phyloP scores from a whole-genome alignment of 2,329 filamentous ascomycete genomes.

The Pseudogymnoascus sp. region DNA sequence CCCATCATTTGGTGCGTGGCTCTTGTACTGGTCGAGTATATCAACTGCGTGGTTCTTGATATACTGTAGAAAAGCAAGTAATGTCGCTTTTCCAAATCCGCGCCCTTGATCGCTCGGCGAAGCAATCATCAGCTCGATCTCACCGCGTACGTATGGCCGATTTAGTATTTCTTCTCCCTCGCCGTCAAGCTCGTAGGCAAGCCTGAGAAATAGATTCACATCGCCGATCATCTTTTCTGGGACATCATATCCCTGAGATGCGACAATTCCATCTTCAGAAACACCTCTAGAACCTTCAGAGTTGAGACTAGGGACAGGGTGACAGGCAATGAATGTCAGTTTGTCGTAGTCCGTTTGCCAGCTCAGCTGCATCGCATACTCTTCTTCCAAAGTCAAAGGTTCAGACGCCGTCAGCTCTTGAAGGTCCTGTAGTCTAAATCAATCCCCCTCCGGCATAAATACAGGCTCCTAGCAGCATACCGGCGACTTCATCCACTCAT shows the following conservation, averaged over 20 bases:
- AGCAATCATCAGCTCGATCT: constrained; percentile 85
- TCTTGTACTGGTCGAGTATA: constrained; percentile 51
- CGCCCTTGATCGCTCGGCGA: constrained; percentile 45
- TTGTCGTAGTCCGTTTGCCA: constrained; percentile 82
- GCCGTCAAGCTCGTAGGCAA: constrained; percentile 38
- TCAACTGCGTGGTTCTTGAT: constrained; percentile 44
- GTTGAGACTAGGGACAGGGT: constrained; percentile 9
- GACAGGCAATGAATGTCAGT: constrained; percentile 81
- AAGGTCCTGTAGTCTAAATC: constrained; percentile 47
- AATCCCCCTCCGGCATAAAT: constrained; percentile 26
- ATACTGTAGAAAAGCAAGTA: constrained; percentile 64
- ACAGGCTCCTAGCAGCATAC: constrained; percentile 46
- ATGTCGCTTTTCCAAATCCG: constrained; percentile 58
- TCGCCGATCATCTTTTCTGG: constrained; percentile 60
- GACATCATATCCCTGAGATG: constrained; percentile 44
- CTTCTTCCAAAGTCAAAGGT: constrained; percentile 68
- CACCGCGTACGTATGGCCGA: constrained; percentile 43
- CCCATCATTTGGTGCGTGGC: neutral
- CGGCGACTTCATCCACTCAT: constrained; percentile 72
- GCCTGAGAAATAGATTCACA: constrained; percentile 71
- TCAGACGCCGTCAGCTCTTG: constrained; percentile 84
- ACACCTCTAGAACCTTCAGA: neutral
- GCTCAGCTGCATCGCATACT: constrained; percentile 82
- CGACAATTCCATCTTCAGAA: constrained; percentile 12
- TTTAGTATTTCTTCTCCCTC: constrained; percentile 19